Conservation (phyloP, 768 basidiomycete species). For the Rhodosporidiobolus sp. region DNA sequence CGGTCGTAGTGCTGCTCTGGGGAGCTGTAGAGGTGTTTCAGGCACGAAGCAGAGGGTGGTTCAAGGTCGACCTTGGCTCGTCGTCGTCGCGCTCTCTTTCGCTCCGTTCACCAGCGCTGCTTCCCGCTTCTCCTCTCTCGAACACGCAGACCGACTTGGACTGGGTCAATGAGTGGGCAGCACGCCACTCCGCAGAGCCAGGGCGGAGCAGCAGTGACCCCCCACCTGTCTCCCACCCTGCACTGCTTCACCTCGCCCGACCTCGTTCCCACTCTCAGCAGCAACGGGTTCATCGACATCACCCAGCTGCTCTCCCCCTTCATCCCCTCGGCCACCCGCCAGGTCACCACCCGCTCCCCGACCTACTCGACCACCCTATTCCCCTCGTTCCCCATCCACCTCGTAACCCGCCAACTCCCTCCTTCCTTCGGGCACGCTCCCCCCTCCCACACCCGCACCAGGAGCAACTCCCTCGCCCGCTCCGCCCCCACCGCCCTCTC, state of each 20-base stretch:
- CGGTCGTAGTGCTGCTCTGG: too few species aligned
- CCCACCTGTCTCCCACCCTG: slow-evolving; percentile 9
- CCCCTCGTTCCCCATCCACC: slow-evolving; percentile 7
- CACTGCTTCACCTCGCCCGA: slow-evolving; percentile 6
- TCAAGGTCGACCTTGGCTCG: too few species aligned
- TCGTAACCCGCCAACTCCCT: slow-evolving; percentile 11
- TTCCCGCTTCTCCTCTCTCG: too few species aligned
- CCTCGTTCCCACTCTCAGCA: not conserved
- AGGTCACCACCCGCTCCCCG: not conserved
- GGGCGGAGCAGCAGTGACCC: not conserved
- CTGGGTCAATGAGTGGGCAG: too few species aligned
- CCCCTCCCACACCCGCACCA: not conserved
- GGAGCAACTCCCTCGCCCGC: not conserved
- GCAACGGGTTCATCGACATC: slow-evolving; percentile 1
- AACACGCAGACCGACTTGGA: too few species aligned
- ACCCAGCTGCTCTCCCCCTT: slow-evolving; percentile 16
- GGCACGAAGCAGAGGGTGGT: too few species aligned
- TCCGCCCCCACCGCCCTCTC: not conserved
- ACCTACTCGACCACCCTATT: not conserved
- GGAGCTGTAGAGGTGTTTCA: too few species aligned
- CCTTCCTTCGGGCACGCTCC: not conserved
- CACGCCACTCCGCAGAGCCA: too few species aligned
- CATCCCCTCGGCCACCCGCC: not conserved
- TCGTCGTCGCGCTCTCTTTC: too few species aligned
- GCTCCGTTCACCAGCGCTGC: too few species aligned